phyloP scores from a whole-genome alignment of 2,329 filamentous ascomycete genomes.

The Parascedosporium putredinis region DNA sequence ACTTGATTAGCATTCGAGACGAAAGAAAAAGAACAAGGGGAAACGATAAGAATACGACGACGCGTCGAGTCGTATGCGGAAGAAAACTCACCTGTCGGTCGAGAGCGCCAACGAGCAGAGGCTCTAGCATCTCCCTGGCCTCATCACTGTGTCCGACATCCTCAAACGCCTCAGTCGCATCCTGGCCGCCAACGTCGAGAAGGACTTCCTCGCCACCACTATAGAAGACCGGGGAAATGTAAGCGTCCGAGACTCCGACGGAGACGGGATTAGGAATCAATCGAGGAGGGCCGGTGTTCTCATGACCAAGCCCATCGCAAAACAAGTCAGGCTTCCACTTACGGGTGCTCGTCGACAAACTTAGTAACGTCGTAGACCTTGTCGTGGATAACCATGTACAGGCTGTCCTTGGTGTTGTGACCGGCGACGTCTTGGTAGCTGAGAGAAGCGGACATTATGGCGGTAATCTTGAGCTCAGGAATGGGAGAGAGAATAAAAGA shows the following conservation, averaged over 20 bases:
- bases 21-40: neutral
- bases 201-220: slow-evolving; percentile 98
- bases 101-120: slow-evolving; percentile 62
- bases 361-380: slow-evolving; percentile 86
- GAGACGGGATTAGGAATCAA: neutral
- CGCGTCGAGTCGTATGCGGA: neutral
- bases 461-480: slow-evolving; percentile 12
- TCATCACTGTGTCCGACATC: slow-evolving; percentile 99
- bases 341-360: slow-evolving; percentile 97
- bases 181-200: slow-evolving; percentile 89
- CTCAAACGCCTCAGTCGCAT: slow-evolving; percentile 96
- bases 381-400: slow-evolving; percentile 86
- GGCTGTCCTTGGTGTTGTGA: slow-evolving; percentile 89
- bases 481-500: neutral
- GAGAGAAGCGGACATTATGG: slow-evolving; percentile 37
- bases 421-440: slow-evolving; percentile 73
- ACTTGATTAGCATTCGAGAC: neutral
- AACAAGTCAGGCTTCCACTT: too few species aligned
- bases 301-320: too few species aligned
- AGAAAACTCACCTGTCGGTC: slow-evolving; percentile 62
- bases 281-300: neutral
- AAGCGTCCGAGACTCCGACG: slow-evolving; percentile 1
- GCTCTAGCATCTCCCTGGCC: slow-evolving; percentile 83
- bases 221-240: slow-evolving; percentile 21
- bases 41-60: too few species aligned